A percentile compares a stretch with the other conserved stretches of the same genome.
Conservation (phyloP, 2,329 filamentous ascomycete genomes). For the Calonectria multiphialidica region DNA sequence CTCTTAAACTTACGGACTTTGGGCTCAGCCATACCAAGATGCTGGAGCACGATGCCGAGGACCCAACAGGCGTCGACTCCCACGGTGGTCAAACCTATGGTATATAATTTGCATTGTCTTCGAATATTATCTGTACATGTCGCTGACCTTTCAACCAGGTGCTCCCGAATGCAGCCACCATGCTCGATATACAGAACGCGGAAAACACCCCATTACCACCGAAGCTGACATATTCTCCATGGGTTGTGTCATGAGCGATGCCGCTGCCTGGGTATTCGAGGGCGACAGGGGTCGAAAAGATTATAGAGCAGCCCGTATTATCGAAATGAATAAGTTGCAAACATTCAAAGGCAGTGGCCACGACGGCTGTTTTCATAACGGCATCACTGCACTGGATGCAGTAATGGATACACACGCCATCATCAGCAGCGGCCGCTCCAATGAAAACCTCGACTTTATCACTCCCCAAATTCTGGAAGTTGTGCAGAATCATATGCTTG, state of each 20-base stretch:
- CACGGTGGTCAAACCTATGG: not conserved
- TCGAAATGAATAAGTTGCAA: not conserved
- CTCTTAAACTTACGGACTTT: not conserved
- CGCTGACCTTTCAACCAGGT: not conserved
- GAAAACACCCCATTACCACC: not conserved
- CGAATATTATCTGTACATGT: too few relatives aligned
- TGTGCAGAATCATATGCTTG: not conserved
- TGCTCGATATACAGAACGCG: not conserved
- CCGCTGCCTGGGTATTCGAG: not conserved
- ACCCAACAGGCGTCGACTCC: not conserved
- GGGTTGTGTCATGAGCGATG: not conserved
- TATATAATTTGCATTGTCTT: not conserved
- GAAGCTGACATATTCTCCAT: not conserved
- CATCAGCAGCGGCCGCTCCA: not conserved
- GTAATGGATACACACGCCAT: not conserved
- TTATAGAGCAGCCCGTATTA: not conserved
- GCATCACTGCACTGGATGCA: not conserved
- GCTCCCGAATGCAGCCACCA: not conserved
- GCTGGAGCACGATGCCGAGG: not conserved
- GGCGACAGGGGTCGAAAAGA: not conserved
- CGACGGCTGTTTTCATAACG: not conserved
- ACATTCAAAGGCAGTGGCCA: not conserved
- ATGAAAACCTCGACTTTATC: not conserved
- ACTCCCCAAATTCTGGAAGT: not conserved
- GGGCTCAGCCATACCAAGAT: not conserved